Evolutionary conservation across 2,329 filamentous ascomycete species (phyloP).

Genomic region (Botryotinia globosa): DNA sequence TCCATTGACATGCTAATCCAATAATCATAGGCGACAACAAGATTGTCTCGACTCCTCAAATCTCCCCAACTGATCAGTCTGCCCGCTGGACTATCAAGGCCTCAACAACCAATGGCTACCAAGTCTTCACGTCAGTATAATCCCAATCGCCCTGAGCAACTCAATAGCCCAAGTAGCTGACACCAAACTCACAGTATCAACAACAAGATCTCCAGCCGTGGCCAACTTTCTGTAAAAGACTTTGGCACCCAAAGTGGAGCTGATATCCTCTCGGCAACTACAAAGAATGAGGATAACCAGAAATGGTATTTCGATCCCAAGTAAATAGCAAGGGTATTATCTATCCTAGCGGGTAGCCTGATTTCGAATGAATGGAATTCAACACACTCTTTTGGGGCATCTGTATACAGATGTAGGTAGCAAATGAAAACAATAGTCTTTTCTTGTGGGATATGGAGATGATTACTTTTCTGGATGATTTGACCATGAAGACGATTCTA

Average conservation of each 20-base stretch:
- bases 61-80: neutral
- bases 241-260: neutral
- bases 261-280: neutral
- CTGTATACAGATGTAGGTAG: neutral
- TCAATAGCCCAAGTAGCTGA: neutral
- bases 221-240: constrained; percentile 9
- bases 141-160: neutral
- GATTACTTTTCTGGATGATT: no score
- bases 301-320: constrained; percentile 13
- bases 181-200: neutral
- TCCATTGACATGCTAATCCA: neutral
- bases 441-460: neutral
- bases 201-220: neutral
- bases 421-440: neutral
- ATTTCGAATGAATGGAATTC: neutral
- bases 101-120: neutral
- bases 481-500: neutral
- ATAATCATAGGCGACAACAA: neutral
- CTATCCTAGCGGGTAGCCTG: no score
- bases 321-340: neutral
- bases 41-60: constrained; percentile 4
- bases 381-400: neutral
- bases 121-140: constrained; percentile 4
- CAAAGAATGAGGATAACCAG: constrained; percentile 1
- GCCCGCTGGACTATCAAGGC: constrained; percentile 9